A percentile compares a stretch with the other conserved stretches of the same genome.
These are phyloP conservation scores for Lentinula boryana DNA, from an alignment of 768 basidiomycete species.

Conservation along the genomic window DNA sequence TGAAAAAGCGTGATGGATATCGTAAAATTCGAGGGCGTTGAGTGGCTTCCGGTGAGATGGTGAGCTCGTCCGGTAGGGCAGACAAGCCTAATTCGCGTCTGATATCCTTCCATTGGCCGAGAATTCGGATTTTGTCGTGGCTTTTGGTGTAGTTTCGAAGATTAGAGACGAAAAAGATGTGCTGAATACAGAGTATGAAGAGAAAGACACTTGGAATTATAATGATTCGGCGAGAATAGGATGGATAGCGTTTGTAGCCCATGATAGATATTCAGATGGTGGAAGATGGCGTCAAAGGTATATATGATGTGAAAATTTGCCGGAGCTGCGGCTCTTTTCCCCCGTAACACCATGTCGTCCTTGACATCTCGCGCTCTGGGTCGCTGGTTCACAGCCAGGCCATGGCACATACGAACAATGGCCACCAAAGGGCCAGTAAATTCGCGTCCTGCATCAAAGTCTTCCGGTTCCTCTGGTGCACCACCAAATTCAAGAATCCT, in stretches of 20 bases:
- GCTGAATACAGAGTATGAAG: slow-evolving; percentile 2
- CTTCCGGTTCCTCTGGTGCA: not conserved
- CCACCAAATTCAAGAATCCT: slow-evolving; percentile 11
- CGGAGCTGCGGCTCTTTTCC: not conserved
- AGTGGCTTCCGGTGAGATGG: not conserved
- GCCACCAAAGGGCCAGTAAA: not conserved
- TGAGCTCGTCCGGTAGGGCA: slow-evolving; percentile 9
- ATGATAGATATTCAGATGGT: not conserved
- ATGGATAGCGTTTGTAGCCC: slow-evolving; percentile 4
- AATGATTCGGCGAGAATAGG: slow-evolving; percentile 1
- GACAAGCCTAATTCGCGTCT: slow-evolving; percentile 21
- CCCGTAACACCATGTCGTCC: not conserved
- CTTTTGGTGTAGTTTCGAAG: not conserved
- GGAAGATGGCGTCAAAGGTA: not conserved
- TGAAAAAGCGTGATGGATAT: slow-evolving; percentile 4
- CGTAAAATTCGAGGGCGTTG: not conserved
- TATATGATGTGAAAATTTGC: not conserved
- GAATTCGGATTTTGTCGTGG: slow-evolving; percentile 7
- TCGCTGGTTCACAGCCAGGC: not conserved
- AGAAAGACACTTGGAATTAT: slow-evolving; percentile 3
- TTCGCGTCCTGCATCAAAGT: not conserved
- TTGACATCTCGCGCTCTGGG: not conserved
- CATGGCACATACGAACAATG: not conserved
- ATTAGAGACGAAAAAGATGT: slow-evolving; percentile 1
- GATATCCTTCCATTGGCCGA: slow-evolving; percentile 23